phyloP scores from a whole-genome alignment of 306 rosid genomes.

The Lathyrus sativus region DNA sequence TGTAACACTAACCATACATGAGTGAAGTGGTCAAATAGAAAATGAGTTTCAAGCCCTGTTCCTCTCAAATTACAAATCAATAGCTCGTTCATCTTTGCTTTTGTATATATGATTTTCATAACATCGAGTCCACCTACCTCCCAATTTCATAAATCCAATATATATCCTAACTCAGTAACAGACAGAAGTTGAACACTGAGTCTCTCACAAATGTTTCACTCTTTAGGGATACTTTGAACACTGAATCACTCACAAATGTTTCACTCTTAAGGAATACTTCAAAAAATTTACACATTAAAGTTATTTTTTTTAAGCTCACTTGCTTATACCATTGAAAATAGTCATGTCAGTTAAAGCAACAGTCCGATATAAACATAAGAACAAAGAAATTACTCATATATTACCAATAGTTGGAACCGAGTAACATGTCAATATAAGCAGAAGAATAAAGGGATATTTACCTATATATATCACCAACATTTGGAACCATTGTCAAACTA shows the following conservation, averaged over 20 bases:
- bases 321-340: background rate
- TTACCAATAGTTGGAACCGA: constrained; percentile 86
- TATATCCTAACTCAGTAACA: background rate
- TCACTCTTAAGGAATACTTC: no score
- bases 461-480: constrained; percentile 89
- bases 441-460: constrained; percentile 41
- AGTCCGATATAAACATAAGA: constrained; percentile 26
- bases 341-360: constrained; percentile 29
- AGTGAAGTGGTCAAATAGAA: no score
- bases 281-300: background rate
- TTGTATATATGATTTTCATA: no score
- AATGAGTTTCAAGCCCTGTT: no score
- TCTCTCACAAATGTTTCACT: constrained; percentile 5
- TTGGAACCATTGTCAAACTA: constrained; percentile 89
- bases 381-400: constrained; percentile 59
- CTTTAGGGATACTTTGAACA: background rate
- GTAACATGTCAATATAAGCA: constrained; percentile 6
- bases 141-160: no score
- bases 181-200: constrained; percentile 7
- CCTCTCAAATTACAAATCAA: no score
- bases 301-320: background rate
- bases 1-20: no score
- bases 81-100: no score
- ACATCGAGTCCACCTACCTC: no score
- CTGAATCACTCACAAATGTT: no score